phyloP scores from a whole-genome alignment of 495 filamentous ascomycete genomes.

The Penicillium manginii region DNA sequence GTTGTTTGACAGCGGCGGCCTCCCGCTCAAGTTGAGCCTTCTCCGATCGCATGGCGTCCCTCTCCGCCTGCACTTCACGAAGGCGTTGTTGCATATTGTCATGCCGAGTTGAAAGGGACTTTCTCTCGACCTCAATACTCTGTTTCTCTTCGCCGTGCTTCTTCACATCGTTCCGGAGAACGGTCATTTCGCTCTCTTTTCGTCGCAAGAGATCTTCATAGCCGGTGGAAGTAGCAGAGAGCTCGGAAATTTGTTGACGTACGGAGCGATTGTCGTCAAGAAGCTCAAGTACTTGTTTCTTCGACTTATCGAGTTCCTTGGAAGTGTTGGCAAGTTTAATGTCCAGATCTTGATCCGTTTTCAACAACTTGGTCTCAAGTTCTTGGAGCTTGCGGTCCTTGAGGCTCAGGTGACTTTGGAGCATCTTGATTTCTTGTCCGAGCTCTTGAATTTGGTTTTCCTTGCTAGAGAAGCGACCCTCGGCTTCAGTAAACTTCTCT shows the following conservation, averaged over 20 bases:
- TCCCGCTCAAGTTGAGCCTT: conserved; percentile 83
- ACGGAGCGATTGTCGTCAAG: conserved; percentile 81
- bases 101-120: conserved; percentile 68
- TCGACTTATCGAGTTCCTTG: conserved; percentile 78
- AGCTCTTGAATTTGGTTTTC: conserved; percentile 73
- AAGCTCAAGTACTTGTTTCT: conserved; percentile 73
- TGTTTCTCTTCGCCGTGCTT: conserved; percentile 77
- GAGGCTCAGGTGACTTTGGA: conserved; percentile 85
- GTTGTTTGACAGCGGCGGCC: conserved; percentile 80
- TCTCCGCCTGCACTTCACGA: conserved; percentile 83
- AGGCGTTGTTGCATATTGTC: conserved; percentile 78
- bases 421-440: conserved; percentile 82
- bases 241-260: conserved; percentile 80
- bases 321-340: conserved; percentile 79
- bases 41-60: conserved; percentile 83
- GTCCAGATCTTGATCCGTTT: conserved; percentile 87
- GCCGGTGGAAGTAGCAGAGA: conserved; percentile 88
- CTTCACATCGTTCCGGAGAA: conserved; percentile 82
- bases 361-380: conserved; percentile 79
- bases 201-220: conserved; percentile 91
- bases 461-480: conserved; percentile 66
- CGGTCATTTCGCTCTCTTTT: conserved; percentile 90
- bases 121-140: conserved; percentile 74
- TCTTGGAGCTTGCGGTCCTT: conserved; percentile 92
- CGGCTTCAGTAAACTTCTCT: conserved; percentile 64